Evolutionary conservation across 2,329 filamentous ascomycete genomes (phyloP), one percentile per base, ranked within the genome.

Genomic region (Fusarium sp.): DNA sequence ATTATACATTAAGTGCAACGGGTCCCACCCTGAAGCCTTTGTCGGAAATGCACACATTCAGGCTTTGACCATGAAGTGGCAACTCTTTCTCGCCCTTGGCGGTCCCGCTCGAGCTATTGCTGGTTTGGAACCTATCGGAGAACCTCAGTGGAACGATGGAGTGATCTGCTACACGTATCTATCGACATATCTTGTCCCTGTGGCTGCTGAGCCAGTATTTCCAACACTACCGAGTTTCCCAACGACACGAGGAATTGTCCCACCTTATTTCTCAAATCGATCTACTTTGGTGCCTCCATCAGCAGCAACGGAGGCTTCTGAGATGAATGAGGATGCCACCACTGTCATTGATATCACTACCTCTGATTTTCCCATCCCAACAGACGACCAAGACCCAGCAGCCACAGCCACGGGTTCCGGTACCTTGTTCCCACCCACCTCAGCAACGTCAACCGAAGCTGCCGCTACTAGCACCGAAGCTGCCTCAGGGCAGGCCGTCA

Each of bases 321-420:
- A 18, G 16, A 18, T 38, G 16, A 18, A 18, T 10, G 32, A 18
- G 9, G 18, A 10, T 3, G 16, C 32, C 32, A 5, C 16, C 2
- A 38, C 32, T 6, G 0, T 18, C 16, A 38, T 38, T 11, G 16
- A 38, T 11, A 0, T 38, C 16, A 38, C 16, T 18, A 38, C 32
- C 16, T 38, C 32, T 18, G 9, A 18, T 5, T 10, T 38, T 4
- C 16, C 16, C 16, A 18, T 38, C 5, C 5, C 8, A 0, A 38
- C 32, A 1, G 32, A 18, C 0, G 32, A 18, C 0, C 0, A 18
- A 38, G 16, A 38, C 0, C 1, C 32, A 4, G 32, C 0, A 18
- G 0, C 3, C 16, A 38, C 32, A 1, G 32, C 32, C 1, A 38
- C 32, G 0, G 32, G 4, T 5, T 38, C 32, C 0, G 16, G 9